Conservation (phyloP, 208 protist species). For the Trypanosomatidae sp. region DNA sequence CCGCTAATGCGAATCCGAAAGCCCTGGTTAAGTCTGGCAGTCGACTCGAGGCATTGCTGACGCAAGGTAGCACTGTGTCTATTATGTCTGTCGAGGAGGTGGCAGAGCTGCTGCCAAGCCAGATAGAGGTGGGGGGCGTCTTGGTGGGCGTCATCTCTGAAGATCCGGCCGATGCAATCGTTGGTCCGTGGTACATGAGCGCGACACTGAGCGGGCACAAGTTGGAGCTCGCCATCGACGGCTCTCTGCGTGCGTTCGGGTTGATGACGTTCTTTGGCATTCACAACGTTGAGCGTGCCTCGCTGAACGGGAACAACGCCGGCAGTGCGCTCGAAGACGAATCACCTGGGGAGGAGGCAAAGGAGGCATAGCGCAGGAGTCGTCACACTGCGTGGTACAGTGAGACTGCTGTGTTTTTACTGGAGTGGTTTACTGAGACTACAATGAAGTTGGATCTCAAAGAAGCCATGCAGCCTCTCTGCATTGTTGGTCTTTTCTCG, state of each 20-base stretch:
- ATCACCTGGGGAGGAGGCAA: slow-evolving; percentile 6
- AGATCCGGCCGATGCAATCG: slow-evolving; percentile 16
- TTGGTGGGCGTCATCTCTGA: slow-evolving; percentile 49
- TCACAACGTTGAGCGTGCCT: slow-evolving; percentile 17
- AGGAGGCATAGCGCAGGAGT: slow-evolving; percentile 1
- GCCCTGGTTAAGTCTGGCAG: slow-evolving; percentile 41
- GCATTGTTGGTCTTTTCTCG: neutral
- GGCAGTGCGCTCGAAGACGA: neutral
- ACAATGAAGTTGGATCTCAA: neutral
- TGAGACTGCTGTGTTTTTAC: neutral
- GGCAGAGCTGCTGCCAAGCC: slow-evolving; percentile 30
- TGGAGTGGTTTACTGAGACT: neutral
- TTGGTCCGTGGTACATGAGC: slow-evolving; percentile 71
- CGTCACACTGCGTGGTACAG: neutral
- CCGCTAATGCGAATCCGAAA: slow-evolving; percentile 11
- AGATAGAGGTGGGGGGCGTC: slow-evolving; percentile 65
- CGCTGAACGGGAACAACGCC: neutral
- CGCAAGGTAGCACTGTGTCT: slow-evolving; percentile 11
- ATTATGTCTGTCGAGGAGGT: slow-evolving; percentile 18
- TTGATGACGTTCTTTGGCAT: slow-evolving; percentile 73
- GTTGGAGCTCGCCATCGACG: slow-evolving; percentile 83
- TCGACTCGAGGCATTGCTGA: slow-evolving; percentile 32
- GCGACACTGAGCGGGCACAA: slow-evolving; percentile 80
- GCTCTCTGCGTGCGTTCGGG: slow-evolving; percentile 76
- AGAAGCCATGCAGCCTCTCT: neutral